Conservation (phyloP, 495 filamentous ascomycete genomes). For the Saxispiralis lemnorum region DNA sequence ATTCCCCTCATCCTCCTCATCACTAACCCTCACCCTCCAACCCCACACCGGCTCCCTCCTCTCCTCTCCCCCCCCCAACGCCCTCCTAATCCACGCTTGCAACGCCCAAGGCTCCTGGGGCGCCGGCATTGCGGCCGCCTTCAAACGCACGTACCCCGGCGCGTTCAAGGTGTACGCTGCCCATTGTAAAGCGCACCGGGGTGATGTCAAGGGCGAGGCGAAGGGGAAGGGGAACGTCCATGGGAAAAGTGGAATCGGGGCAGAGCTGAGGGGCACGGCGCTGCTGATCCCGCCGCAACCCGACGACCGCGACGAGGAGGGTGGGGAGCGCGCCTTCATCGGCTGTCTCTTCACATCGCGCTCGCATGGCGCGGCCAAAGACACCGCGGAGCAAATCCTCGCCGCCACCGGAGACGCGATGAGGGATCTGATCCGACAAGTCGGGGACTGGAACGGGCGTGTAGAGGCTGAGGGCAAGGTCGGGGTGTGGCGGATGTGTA, state of each 20-base stretch:
- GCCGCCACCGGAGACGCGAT: slow-evolving; percentile 20
- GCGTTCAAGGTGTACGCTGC: slow-evolving; percentile 19
- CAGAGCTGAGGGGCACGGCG: slow-evolving; percentile 15
- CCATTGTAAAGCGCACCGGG: slow-evolving; percentile 18
- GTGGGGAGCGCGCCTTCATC: slow-evolving; percentile 11
- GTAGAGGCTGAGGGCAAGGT: slow-evolving; percentile 6
- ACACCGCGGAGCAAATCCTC: slow-evolving; percentile 18
- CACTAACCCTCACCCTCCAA: background rate
- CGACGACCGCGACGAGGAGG: background rate
- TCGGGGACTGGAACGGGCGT: slow-evolving; percentile 9
- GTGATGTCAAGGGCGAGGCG: background rate
- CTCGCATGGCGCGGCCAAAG: slow-evolving; percentile 18
- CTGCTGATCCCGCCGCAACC: slow-evolving; percentile 21
- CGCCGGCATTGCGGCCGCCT: slow-evolving; percentile 25
- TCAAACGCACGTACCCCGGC: slow-evolving; percentile 20
- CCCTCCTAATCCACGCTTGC: slow-evolving; percentile 26
- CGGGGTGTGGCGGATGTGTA: slow-evolving; percentile 20
- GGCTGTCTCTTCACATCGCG: slow-evolving; percentile 26
- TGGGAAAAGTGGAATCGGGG: too few relatives aligned
- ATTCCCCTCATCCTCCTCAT: background rate
- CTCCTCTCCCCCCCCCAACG: slow-evolving; percentile 15
- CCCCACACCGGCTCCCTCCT: slow-evolving; percentile 24
- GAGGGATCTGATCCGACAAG: slow-evolving; percentile 17
- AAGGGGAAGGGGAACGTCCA: too few relatives aligned
- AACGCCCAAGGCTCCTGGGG: slow-evolving; percentile 23